Conservation (phyloP, 306 rosid genomes). For the Lotus japonicus region DNA sequence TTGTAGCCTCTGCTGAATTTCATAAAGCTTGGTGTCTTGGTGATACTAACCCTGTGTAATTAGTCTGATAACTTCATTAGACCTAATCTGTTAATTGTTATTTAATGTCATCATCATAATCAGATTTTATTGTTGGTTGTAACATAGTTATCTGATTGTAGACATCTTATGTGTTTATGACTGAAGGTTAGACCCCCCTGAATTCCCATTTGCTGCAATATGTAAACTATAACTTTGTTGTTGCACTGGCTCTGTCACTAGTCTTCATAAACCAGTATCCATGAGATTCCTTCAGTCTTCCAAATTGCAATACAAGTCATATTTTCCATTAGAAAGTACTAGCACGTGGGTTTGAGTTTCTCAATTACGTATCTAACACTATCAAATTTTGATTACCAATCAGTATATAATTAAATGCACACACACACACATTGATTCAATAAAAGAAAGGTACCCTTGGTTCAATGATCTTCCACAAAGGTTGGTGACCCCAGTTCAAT, state of each 20-base stretch:
- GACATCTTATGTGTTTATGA: background rate
- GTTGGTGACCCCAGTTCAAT: background rate
- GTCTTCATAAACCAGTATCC: background rate
- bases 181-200: constrained; percentile 1
- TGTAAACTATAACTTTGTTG: constrained; percentile 10
- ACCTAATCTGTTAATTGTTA: constrained; percentile 27
- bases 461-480: background rate
- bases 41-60: background rate
- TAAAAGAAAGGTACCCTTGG: too few species aligned
- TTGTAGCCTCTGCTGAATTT: background rate
- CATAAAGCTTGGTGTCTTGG: background rate
- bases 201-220: constrained; percentile 4
- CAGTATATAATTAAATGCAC: background rate
- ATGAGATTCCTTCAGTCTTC: background rate
- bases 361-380: constrained; percentile 9
- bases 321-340: background rate
- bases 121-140: constrained; percentile 15
- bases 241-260: constrained; percentile 13
- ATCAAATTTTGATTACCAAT: background rate
- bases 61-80: constrained; percentile 20
- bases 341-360: constrained; percentile 16
- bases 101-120: constrained; percentile 9
- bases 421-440: background rate
- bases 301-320: constrained; percentile 15
- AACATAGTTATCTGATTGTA: constrained; percentile 8